These are phyloP conservation scores for Carex littledalei DNA, from an alignment of 176 grass and related monocot species.

Conservation along the genomic window DNA sequence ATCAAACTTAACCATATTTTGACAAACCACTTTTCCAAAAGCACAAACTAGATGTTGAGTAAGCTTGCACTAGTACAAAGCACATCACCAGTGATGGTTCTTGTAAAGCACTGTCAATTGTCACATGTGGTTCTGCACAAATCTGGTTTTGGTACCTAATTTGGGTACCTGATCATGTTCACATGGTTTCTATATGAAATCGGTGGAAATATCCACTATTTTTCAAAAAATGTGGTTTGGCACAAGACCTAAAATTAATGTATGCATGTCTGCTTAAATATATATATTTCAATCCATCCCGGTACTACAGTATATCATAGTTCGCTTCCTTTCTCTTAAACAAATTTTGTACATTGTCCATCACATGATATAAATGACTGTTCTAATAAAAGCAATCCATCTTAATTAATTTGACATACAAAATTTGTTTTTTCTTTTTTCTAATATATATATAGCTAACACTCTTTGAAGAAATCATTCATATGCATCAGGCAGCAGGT, in stretches of 20 bases:
- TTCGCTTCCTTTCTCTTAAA: neutral
- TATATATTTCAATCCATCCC: neutral
- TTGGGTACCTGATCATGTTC: too few relatives aligned
- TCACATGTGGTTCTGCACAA: too few relatives aligned
- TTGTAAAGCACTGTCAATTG: too few relatives aligned
- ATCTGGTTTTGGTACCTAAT: too few relatives aligned
- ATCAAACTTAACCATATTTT: neutral
- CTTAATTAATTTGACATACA: neutral
- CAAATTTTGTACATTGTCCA: neutral
- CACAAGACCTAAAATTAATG: neutral
- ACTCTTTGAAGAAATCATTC: neutral
- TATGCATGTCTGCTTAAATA: neutral
- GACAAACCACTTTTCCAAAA: neutral
- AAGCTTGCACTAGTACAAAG: neutral
- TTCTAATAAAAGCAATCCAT: neutral
- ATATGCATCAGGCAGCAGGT: neutral
- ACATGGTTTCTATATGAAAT: too few relatives aligned
- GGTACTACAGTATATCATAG: neutral
- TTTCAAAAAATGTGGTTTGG: too few relatives aligned
- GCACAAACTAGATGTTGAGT: neutral
- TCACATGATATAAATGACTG: neutral
- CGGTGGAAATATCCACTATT: too few relatives aligned
- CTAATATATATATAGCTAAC: neutral
- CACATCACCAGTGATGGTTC: too few relatives aligned
- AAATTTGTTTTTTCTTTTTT: neutral